Percentiles rank a stretch among this genome's conserved stretches.
Conservation (phyloP, 1,139 yeast genomes). For the Candida glucosophila region DNA sequence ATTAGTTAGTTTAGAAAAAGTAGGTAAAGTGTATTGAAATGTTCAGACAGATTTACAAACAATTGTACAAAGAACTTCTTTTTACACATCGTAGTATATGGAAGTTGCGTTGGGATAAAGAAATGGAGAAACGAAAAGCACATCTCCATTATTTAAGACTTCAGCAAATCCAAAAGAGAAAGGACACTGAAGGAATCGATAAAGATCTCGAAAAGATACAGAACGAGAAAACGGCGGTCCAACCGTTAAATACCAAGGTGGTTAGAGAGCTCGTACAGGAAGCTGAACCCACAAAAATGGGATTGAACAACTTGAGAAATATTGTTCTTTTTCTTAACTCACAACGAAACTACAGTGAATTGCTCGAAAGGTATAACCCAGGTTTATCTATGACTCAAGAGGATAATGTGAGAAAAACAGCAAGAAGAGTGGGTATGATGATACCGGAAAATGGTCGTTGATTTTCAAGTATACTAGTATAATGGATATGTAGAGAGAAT, state of each 20-base stretch:
- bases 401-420: conserved; percentile 72
- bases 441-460: conserved; percentile 25
- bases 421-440: conserved; percentile 71
- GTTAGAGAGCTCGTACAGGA: conserved; percentile 18
- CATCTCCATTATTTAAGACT: conserved; percentile 46
- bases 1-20: no score
- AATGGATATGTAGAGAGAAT: background rate
- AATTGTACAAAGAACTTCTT: conserved; percentile 36
- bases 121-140: conserved; percentile 42
- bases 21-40: no score
- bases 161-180: conserved; percentile 34
- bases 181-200: conserved; percentile 27
- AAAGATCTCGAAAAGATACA: conserved; percentile 19
- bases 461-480: no score
- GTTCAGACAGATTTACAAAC: conserved; percentile 9
- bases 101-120: conserved; percentile 34
- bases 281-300: conserved; percentile 7
- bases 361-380: conserved; percentile 80
- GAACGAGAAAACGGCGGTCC: conserved; percentile 11
- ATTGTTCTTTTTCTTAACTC: conserved; percentile 50
- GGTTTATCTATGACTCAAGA: conserved; percentile 70
- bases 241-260: conserved; percentile 13
- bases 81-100: conserved; percentile 34
- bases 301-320: conserved; percentile 34
- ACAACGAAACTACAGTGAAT: conserved; percentile 71